Base-by-base conservation (phyloP, 2,329 filamentous ascomycete species). In the Hypoxylon sp. region DNA sequence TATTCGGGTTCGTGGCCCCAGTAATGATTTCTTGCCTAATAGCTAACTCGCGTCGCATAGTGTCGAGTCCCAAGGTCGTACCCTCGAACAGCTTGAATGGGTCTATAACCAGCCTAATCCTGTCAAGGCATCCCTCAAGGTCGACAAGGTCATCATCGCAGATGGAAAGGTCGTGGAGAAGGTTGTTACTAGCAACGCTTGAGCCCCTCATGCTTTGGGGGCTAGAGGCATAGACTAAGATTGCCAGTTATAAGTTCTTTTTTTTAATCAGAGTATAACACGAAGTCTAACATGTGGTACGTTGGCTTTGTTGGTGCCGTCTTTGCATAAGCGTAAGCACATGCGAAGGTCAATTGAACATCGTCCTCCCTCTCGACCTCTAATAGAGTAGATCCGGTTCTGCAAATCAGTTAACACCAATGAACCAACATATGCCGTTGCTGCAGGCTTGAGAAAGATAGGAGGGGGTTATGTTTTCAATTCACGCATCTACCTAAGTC, bases 61-160 rank as follows among this genome's bases (percentile, higher is more conserved):
- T 73, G 83, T 85, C 70, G 83, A 85, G 71, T 81, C 82, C 3
- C 83, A 85, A 67, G 83, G 83, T 52, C 83, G 83, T 42, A 85
- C 83, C 3, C 80, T 85, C 26, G 83, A 85, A 71, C 79, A 85
- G 72, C 79, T 85, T 37, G 83, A 84, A 70, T 84, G 83, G 82
- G 81, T 85, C 10, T 85, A 85, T 75, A 75, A 83, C 71, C 83
- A 85, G 72, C 80, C 81, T 24, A 82, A 83, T 68, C 83, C 83
- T 0, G 84, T 85, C 76, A 83, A 84, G 75, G 84, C 84, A 10
- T 86, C 84, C 3, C 78, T 81, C 64, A 79, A 78, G 55, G 79
- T 85, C 69, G 92, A 85, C 72, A 84, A 83, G 78, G 78, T 86
- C 57, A 78, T 85, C 47, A 72, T 86, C 14, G 75, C 78, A 13